These are phyloP conservation scores for Heliocybe sulcata DNA, from an alignment of 1,284 basidiomycete genomes.

Conservation along the genomic window DNA sequence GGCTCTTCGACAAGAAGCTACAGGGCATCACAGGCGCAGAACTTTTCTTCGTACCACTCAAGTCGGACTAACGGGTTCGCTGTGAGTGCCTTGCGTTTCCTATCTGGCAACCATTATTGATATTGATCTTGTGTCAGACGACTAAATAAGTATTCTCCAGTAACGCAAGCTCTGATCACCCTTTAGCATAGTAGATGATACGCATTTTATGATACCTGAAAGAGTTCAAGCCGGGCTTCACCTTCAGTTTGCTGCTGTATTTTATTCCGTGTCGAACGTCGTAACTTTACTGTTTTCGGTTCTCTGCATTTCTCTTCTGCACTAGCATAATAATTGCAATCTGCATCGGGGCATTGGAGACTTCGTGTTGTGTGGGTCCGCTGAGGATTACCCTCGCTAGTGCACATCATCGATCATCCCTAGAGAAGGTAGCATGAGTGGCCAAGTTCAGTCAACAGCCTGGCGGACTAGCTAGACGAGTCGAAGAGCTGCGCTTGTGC, in stretches of 20 bases:
- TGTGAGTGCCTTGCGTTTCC: constrained; percentile 9
- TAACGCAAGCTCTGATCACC: neutral
- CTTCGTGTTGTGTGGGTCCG: no score
- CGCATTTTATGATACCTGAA: neutral
- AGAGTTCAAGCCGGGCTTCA: neutral
- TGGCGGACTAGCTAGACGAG: no score
- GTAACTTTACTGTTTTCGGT: neutral
- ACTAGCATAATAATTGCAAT: neutral
- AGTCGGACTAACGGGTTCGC: constrained; percentile 29
- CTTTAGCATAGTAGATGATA: neutral
- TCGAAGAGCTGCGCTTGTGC: no score
- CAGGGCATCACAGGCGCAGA: constrained; percentile 31
- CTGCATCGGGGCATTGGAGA: neutral
- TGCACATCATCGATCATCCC: no score
- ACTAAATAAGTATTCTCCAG: constrained; percentile 1
- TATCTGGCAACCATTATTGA: neutral
- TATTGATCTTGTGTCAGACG: neutral
- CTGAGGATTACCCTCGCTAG: no score
- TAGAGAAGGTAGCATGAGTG: no score
- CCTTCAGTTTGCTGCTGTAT: neutral
- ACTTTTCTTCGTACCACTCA: constrained; percentile 32
- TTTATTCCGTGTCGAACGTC: neutral
- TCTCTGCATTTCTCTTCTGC: neutral
- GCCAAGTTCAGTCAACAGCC: no score
- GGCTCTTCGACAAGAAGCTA: constrained; percentile 31